A percentile compares a stretch with the other conserved stretches of the same genome.
Conservation (phyloP, 306 rosid genomes). For the Luffa aegyptiaca region DNA sequence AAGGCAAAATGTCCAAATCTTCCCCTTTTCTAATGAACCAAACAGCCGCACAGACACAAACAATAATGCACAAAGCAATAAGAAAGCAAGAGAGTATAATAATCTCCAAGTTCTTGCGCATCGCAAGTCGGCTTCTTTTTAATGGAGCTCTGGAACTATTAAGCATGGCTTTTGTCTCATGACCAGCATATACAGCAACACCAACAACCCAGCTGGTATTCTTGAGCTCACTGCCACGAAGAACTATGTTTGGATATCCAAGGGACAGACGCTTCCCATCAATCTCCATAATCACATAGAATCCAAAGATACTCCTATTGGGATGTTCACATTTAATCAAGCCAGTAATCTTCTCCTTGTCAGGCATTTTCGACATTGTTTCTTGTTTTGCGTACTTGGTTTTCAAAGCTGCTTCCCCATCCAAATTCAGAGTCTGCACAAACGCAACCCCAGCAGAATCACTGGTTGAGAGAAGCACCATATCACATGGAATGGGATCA, state of each 20-base stretch:
- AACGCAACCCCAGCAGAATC: conserved; percentile 87
- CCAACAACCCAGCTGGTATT: conserved; percentile 75
- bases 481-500: conserved; percentile 78
- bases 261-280: conserved; percentile 67
- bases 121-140: conserved; percentile 82
- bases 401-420: conserved; percentile 91
- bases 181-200: conserved; percentile 71
- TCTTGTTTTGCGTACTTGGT: conserved; percentile 84
- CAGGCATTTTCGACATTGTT: conserved; percentile 49
- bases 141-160: conserved; percentile 87
- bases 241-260: conserved; percentile 70
- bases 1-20: conserved; percentile 39
- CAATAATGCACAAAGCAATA: conserved; percentile 46
- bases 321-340: conserved; percentile 79
- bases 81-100: conserved; percentile 65
- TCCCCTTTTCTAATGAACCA: conserved; percentile 52
- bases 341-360: conserved; percentile 40
- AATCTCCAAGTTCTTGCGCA: conserved; percentile 69
- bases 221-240: conserved; percentile 84
- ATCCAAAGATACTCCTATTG: conserved; percentile 78
- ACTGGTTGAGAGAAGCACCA: conserved; percentile 76
- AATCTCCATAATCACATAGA: conserved; percentile 64
- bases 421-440: conserved; percentile 79
- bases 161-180: conserved; percentile 83
- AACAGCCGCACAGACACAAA: conserved; percentile 60